These are phyloP conservation scores for Rhodofomes roseus DNA, from an alignment of 1,284 basidiomycete species.

Conservation along the genomic window DNA sequence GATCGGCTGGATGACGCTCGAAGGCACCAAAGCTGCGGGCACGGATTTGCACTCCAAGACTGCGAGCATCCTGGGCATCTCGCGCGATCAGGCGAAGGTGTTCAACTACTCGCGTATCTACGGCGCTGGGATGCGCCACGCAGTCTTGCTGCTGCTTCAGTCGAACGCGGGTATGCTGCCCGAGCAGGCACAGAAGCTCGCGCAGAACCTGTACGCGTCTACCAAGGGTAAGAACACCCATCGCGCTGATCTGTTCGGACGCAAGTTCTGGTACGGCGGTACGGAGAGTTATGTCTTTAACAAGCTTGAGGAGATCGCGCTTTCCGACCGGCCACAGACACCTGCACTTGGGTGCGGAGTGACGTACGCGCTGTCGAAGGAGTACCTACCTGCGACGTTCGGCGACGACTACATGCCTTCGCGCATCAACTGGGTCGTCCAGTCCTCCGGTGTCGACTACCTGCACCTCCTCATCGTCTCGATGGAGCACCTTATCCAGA, in stretches of 20 bases:
- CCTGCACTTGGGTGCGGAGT: conserved; percentile 95
- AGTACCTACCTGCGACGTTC: conserved; percentile 76
- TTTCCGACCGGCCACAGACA: conserved; percentile 84
- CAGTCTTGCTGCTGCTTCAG: conserved; percentile 86
- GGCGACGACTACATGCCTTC: conserved; percentile 92
- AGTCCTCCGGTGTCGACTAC: conserved; percentile 98
- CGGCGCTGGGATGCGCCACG: conserved; percentile 95
- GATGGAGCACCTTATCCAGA: conserved; percentile 86
- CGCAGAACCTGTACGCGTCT: conserved; percentile 85
- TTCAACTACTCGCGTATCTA: conserved; percentile 99
- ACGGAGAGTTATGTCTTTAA: conserved; percentile 99
- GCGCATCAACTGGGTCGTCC: conserved; percentile 99
- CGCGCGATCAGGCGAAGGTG: conserved; percentile 94
- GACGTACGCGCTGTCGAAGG: conserved; percentile 88
- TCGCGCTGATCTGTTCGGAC: conserved; percentile 61
- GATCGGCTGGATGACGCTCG: conserved; percentile 99
- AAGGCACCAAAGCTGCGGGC: conserved; percentile 95
- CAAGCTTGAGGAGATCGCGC: conserved; percentile 94
- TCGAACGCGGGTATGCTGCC: conserved; percentile 78
- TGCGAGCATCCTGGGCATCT: conserved; percentile 89
- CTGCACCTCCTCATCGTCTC: conserved; percentile 94
- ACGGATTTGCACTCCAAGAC: conserved; percentile 99
- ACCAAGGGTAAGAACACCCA: conserved; percentile 92
- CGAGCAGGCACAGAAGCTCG: conserved; percentile 78
- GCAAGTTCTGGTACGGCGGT: conserved; percentile 96